Evolutionary conservation across 176 grass and related monocot species (phyloP), one percentile per base, ranked within the genome.

Genomic region (Eleusine indica): DNA sequence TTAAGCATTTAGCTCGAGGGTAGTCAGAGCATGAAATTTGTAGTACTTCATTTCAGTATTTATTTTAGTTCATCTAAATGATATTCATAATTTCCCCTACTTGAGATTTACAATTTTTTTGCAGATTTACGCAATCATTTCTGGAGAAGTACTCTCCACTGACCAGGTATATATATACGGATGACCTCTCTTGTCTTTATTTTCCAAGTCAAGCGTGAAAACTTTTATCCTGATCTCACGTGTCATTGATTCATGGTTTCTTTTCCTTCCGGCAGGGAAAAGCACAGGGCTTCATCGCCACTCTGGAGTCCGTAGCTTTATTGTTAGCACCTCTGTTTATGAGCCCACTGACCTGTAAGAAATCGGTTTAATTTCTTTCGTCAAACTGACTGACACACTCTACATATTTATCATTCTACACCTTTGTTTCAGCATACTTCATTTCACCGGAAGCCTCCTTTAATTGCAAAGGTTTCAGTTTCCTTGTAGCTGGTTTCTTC

Each of bases 261-360:
- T 49, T n/a, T 1, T 51, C 9, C 7, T 35, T 58, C 77, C 83
- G 66, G 48, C 67, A 94, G 95, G 95, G 90, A 51, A 97, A 94
- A 77, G 92, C 88, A 21, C 90, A 97, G 68, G 95, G 90, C 51
- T 87, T 93, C 70, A 88, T 89, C 71, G 80, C 75, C 43, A 91
- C 86, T 22, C 71, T 94, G 63, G 80, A 91, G 32, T 91, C 90
- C 30, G 41, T 87, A 42, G 92, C 90, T 52, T 70, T 86, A 62
- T 77, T 97, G 61, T 66, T 97, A 58, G 91, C 95, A 9, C 95
- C 95, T 81, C 57, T 94, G 72, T 83, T 94, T 32, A 94, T 97
- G 86, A 97, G 82, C 46, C 95, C 95, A 30, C 64, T 94, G 43
- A 94, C 92, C 73, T 94, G 95, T 97, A 91, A 97, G 86, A 63